phyloP scores from a whole-genome alignment of 345 rosid species.

The Eutrema heterophyllum region DNA sequence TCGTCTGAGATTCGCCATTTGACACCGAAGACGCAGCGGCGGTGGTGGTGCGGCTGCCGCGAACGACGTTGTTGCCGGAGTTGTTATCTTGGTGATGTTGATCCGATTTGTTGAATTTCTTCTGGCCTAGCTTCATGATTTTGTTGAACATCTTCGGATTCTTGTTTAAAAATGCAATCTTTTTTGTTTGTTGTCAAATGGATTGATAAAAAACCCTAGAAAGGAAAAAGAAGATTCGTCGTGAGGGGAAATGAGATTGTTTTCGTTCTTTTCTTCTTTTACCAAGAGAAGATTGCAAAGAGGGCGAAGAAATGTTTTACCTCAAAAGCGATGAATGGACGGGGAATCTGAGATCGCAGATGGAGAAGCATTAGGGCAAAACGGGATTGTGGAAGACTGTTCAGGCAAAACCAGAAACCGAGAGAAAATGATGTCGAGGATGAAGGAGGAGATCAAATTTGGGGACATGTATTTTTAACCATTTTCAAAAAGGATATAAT shows the following conservation, averaged over 20 bases:
- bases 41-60: conserved; percentile 18
- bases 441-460: conserved; percentile 16
- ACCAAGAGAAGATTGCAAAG: neutral
- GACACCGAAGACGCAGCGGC: neutral
- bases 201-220: conserved; percentile 17
- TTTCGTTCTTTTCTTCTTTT: neutral
- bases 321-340: conserved; percentile 1
- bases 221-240: neutral
- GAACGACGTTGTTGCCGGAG: conserved; percentile 26
- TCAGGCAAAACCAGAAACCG: conserved; percentile 13
- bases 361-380: conserved; percentile 13
- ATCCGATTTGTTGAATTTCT: conserved; percentile 42
- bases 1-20: conserved; percentile 26
- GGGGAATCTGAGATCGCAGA: conserved; percentile 11
- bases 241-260: conserved; percentile 8
- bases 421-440: conserved; percentile 14
- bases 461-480: conserved; percentile 14
- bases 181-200: neutral
- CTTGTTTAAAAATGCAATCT: conserved; percentile 1
- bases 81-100: conserved; percentile 25
- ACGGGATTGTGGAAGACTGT: conserved; percentile 6
- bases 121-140: conserved; percentile 32
- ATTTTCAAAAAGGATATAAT: neutral
- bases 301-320: neutral
- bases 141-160: conserved; percentile 34